phyloP scores from a whole-genome alignment of 2,329 filamentous ascomycete genomes.

The Mycosphaerella arachidis region DNA sequence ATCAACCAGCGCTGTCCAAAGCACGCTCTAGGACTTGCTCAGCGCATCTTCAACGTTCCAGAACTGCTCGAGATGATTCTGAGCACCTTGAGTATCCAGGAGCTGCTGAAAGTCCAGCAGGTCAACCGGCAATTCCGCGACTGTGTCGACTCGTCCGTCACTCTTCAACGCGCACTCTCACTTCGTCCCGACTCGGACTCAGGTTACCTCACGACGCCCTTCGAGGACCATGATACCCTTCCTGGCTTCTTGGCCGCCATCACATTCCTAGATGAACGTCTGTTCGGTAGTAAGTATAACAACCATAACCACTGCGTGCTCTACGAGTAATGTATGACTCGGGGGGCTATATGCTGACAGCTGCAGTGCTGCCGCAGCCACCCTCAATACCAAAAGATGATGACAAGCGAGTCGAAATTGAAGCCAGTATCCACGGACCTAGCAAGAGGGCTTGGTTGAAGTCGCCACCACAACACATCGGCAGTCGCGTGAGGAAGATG shows the following conservation, averaged over 20 bases:
- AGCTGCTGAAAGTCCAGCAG: background rate
- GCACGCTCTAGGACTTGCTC: background rate
- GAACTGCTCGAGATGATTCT: slow-evolving; percentile 8
- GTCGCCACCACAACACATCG: background rate
- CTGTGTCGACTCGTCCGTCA: background rate
- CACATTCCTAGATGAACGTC: too few relatives aligned
- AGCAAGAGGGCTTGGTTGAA: background rate
- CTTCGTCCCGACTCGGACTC: background rate
- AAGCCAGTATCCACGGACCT: too few relatives aligned
- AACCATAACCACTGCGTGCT: too few relatives aligned
- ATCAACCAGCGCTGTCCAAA: background rate
- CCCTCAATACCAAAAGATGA: too few relatives aligned
- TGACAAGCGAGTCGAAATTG: too few relatives aligned
- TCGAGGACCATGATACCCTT: background rate
- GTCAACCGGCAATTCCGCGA: slow-evolving; percentile 6
- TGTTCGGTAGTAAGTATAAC: too few relatives aligned
- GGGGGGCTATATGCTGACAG: too few relatives aligned
- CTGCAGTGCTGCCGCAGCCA: too few relatives aligned
- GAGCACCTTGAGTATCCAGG: background rate
- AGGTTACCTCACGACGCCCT: background rate
- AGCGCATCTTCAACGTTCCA: background rate
- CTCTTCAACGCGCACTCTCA: background rate
- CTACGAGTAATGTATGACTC: too few relatives aligned
- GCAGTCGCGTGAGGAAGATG: too few relatives aligned
- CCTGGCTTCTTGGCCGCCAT: too few relatives aligned